phyloP scores from a whole-genome alignment of 2,329 filamentous ascomycete species.

The Juglanconis oblonga region DNA sequence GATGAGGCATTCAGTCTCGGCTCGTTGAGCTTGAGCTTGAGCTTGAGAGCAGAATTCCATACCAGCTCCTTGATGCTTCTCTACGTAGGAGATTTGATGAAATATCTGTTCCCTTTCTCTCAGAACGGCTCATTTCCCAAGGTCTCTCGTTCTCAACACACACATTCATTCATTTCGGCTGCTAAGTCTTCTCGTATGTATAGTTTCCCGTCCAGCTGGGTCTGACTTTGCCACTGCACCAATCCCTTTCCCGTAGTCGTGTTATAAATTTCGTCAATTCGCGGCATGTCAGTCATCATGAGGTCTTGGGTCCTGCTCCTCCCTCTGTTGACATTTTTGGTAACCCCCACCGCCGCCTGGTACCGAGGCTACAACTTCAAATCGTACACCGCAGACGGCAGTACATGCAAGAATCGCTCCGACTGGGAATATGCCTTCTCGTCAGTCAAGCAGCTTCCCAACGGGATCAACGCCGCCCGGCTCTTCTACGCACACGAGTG shows the following conservation, averaged over 20 bases:
- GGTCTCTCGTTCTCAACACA: background rate
- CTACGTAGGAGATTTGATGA: background rate
- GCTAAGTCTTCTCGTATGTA: background rate
- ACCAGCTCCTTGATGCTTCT: background rate
- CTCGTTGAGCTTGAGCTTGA: background rate
- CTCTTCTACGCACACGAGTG: constrained; percentile 6
- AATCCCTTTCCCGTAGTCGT: background rate
- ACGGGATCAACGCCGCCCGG: constrained; percentile 5
- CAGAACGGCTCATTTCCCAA: background rate
- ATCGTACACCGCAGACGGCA: background rate
- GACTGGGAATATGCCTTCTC: background rate
- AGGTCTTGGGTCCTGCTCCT: background rate
- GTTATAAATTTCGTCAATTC: background rate
- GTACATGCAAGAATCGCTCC: background rate
- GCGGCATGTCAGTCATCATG: background rate
- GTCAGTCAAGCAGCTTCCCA: background rate
- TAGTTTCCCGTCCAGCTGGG: background rate
- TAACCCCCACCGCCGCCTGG: background rate
- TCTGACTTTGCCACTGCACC: too few relatives aligned
- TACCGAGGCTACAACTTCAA: constrained; percentile 4
- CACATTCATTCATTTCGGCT: background rate
- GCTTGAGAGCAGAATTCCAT: background rate
- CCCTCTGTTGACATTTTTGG: background rate
- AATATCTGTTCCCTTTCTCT: background rate
- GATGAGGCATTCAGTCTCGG: background rate